phyloP scores from a whole-genome alignment of 2,329 filamentous ascomycete genomes.

The Emmonsiellopsis sp. region DNA sequence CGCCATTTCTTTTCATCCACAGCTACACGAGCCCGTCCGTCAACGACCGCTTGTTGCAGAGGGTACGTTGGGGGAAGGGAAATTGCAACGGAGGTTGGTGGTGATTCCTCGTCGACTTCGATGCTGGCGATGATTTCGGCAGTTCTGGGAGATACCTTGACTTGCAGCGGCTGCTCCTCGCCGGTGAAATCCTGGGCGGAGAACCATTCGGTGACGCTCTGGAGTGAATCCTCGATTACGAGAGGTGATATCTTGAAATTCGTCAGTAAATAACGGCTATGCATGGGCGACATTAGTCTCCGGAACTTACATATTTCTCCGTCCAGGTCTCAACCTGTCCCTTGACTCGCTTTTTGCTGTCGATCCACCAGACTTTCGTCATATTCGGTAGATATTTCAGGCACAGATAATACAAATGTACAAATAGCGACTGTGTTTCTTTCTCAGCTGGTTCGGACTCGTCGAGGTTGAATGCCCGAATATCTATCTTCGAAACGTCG shows the following conservation, averaged over 20 bases:
- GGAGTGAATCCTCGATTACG: constrained; percentile 31
- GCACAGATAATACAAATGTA: constrained; percentile 76
- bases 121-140: constrained; percentile 78
- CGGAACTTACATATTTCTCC: constrained; percentile 68
- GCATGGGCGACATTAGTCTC: neutral
- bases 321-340: constrained; percentile 79
- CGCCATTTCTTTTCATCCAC: constrained; percentile 90
- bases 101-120: constrained; percentile 76
- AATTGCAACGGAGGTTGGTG: constrained; percentile 74
- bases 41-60: constrained; percentile 66
- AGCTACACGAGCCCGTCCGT: constrained; percentile 71
- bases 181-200: constrained; percentile 37
- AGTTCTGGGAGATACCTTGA: constrained; percentile 64
- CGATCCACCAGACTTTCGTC: constrained; percentile 77
- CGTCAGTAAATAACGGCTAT: neutral
- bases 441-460: constrained; percentile 59
- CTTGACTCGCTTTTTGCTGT: constrained; percentile 69
- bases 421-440: constrained; percentile 72
- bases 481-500: constrained; percentile 61
- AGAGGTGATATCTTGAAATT: constrained; percentile 31
- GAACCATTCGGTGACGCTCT: constrained; percentile 33
- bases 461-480: constrained; percentile 51
- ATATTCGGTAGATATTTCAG: constrained; percentile 69
- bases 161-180: constrained; percentile 44
- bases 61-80: constrained; percentile 74